Percentiles rank a stretch among this genome's conserved stretches.
phyloP scores from a whole-genome alignment of 768 basidiomycete species.

The Serendipita indica region DNA sequence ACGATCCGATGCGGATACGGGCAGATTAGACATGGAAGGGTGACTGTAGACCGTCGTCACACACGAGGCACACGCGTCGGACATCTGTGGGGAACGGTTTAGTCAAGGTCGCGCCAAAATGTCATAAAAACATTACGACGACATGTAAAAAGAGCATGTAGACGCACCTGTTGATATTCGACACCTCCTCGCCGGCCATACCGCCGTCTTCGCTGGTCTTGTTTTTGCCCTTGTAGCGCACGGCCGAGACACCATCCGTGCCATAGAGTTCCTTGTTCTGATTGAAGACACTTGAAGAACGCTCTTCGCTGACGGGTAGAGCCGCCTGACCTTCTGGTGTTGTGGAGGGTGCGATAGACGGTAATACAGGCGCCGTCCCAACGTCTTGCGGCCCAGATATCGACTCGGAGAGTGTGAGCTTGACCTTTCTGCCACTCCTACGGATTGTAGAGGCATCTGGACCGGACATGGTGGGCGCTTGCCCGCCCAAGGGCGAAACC shows the following conservation, averaged over 20 bases:
- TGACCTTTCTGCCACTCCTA: background rate
- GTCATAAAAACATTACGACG: background rate
- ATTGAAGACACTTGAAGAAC: background rate
- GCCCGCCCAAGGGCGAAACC: background rate
- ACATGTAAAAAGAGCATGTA: background rate
- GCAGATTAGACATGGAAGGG: slow-evolving; percentile 5
- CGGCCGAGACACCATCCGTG: background rate
- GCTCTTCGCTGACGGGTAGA: background rate
- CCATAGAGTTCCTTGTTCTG: background rate
- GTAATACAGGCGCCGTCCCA: background rate
- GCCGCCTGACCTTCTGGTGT: background rate
- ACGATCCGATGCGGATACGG: slow-evolving; percentile 16
- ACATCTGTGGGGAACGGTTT: background rate
- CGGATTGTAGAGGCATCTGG: background rate
- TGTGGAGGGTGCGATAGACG: background rate
- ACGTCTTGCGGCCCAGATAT: background rate
- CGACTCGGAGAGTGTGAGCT: background rate
- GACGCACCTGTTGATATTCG: background rate
- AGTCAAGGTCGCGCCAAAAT: background rate
- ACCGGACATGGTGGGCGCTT: background rate
- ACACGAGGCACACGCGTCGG: background rate
- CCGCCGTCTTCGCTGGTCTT: background rate
- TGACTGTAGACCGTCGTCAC: slow-evolving; percentile 2
- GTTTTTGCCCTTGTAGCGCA: slow-evolving; percentile 1
- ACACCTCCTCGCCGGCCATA: background rate